phyloP scores from a whole-genome alignment of 139 green algal genomes.

The Micractinium sp. region DNA sequence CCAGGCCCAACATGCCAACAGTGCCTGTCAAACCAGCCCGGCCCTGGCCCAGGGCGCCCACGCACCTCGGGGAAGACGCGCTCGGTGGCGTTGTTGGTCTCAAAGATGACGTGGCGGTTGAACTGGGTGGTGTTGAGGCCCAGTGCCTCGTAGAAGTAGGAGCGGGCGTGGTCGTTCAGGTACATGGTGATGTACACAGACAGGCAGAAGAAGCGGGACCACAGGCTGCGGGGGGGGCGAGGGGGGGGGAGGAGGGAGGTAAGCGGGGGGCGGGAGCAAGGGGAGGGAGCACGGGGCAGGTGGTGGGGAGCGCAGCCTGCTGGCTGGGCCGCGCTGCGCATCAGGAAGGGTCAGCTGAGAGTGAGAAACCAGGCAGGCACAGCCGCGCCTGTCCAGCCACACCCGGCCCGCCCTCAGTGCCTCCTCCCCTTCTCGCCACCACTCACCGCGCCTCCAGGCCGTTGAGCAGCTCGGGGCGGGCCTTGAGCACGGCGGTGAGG shows the following conservation, averaged over 20 bases:
- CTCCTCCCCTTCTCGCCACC: not conserved
- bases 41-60: not conserved
- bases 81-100: constrained; percentile 98
- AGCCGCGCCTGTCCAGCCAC: not conserved
- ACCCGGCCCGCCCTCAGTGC: not conserved
- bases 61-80: constrained; percentile 95
- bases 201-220: constrained; percentile 99
- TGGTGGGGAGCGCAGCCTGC: not conserved
- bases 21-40: not conserved
- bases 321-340: not conserved
- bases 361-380: not conserved
- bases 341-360: not conserved
- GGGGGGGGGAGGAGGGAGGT: not conserved
- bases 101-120: constrained; percentile 98
- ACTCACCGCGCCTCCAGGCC: constrained; percentile 30
- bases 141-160: constrained; percentile 90
- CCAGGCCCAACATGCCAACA: too few relatives aligned
- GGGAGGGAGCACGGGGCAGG: too few relatives aligned
- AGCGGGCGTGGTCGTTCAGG: constrained; percentile 97
- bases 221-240: constrained; percentile 75
- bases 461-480: constrained; percentile 83
- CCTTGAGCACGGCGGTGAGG: constrained; percentile 93
- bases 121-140: constrained; percentile 97
- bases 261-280: not conserved
- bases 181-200: constrained; percentile 99